Conservation (phyloP, 495 filamentous ascomycete species). For the Pseudomonodictys pantanalensis region DNA sequence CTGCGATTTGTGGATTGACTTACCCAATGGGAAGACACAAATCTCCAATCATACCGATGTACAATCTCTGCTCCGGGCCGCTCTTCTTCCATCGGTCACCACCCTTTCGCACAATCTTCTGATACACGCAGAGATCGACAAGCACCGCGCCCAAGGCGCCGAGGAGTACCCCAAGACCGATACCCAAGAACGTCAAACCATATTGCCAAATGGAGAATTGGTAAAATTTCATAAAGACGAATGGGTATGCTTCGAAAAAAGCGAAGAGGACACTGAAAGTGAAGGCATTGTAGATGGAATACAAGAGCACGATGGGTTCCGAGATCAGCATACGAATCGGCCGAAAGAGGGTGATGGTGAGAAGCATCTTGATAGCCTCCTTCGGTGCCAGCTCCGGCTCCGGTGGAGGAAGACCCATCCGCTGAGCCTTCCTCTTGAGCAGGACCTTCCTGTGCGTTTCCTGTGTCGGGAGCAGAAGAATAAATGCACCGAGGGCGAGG, state of each 20-base stretch:
- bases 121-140: slow-evolving; percentile 34
- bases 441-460: slow-evolving; percentile 64
- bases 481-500: slow-evolving; percentile 44
- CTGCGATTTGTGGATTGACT: background rate
- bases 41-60: slow-evolving; percentile 60
- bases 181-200: slow-evolving; percentile 58
- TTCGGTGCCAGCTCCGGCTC: slow-evolving; percentile 13
- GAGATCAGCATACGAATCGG: slow-evolving; percentile 61
- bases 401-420: slow-evolving; percentile 43
- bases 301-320: slow-evolving; percentile 62
- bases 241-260: slow-evolving; percentile 63
- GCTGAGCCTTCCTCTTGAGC: slow-evolving; percentile 48
- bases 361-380: slow-evolving; percentile 47
- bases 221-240: slow-evolving; percentile 29
- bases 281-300: slow-evolving; percentile 59
- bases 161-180: slow-evolving; percentile 55
- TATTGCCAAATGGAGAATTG: slow-evolving; percentile 35
- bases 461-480: slow-evolving; percentile 41
- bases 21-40: slow-evolving; percentile 50
- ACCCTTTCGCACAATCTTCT: slow-evolving; percentile 24
- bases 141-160: slow-evolving; percentile 41
- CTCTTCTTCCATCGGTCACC: slow-evolving; percentile 23
- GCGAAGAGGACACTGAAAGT: slow-evolving; percentile 61
- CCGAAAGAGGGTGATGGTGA: slow-evolving; percentile 55
- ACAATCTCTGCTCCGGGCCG: slow-evolving; percentile 56